phyloP scores from a whole-genome alignment of 1,284 basidiomycete genomes.

The Rhodotorula sp. region DNA sequence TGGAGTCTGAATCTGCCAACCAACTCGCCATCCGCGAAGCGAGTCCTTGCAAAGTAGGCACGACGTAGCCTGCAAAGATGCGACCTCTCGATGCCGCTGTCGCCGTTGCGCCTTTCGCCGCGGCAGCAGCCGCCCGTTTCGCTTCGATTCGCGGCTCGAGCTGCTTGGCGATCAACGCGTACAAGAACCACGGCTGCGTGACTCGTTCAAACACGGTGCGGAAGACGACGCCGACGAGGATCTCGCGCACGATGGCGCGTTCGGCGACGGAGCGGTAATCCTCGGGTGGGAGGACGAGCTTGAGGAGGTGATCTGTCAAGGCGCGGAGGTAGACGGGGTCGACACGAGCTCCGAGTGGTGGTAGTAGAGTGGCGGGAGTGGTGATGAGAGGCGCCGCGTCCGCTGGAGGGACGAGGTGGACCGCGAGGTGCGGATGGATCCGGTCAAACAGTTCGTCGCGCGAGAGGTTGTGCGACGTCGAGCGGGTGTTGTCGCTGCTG shows the following conservation, averaged over 20 bases:
- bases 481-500: constrained; percentile 55
- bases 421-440: constrained; percentile 72
- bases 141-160: constrained; percentile 52
- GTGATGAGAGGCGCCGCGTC: constrained; percentile 14
- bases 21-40: constrained; percentile 40
- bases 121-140: not conserved
- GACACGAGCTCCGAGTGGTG: constrained; percentile 45
- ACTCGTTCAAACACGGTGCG: constrained; percentile 64
- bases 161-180: constrained; percentile 62
- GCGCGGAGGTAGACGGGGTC: constrained; percentile 75
- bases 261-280: constrained; percentile 69
- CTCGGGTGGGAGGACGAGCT: constrained; percentile 63
- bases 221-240: constrained; percentile 68
- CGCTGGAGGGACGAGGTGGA: constrained; percentile 57
- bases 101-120: constrained; percentile 30
- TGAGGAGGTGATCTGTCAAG: constrained; percentile 67
- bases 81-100: constrained; percentile 41
- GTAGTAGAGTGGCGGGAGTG: not conserved
- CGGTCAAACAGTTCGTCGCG: constrained; percentile 65
- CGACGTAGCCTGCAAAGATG: not conserved
- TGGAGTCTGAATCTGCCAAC: constrained; percentile 28
- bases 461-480: constrained; percentile 55
- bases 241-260: constrained; percentile 70
- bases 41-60: not conserved
- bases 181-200: constrained; percentile 77